Evolutionary conservation across 352 stramenopile genomes (phyloP).

Genomic region (Pythium dissimile): DNA sequence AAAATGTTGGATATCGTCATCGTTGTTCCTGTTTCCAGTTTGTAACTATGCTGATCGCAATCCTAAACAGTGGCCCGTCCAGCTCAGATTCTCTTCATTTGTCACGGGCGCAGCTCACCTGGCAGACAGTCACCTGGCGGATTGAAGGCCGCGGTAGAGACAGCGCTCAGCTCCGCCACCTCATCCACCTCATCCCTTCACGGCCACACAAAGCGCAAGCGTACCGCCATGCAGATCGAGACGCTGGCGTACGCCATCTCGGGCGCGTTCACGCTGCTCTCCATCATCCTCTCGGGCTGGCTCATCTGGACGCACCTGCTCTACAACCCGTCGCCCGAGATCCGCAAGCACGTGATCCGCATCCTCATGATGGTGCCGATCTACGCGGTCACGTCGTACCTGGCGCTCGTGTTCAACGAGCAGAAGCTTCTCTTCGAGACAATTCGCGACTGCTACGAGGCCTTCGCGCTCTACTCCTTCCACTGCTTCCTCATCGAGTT

Average conservation of each 20-base stretch:
- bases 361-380: conserved; percentile 94
- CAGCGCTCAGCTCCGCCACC: background rate
- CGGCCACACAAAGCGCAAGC: too few relatives aligned
- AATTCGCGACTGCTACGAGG: conserved; percentile 91
- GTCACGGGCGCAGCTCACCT: background rate
- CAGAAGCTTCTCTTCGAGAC: conserved; percentile 90
- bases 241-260: conserved; percentile 87
- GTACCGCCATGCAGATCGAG: conserved; percentile 70
- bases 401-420: conserved; percentile 88
- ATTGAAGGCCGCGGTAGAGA: background rate
- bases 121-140: conserved; percentile 3
- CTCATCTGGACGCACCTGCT: conserved; percentile 88
- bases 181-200: background rate
- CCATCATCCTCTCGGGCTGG: conserved; percentile 82
- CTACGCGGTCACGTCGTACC: conserved; percentile 89
- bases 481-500: conserved; percentile 92
- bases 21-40: too few relatives aligned
- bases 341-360: conserved; percentile 91
- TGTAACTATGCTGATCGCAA: too few relatives aligned
- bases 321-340: conserved; percentile 76
- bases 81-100: background rate
- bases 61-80: conserved; percentile 8
- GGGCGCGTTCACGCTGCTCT: conserved; percentile 81
- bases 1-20: too few relatives aligned
- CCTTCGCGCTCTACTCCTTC: conserved; percentile 93